Conservation (phyloP, 1,139 yeast species). For the Pichia sp. region DNA sequence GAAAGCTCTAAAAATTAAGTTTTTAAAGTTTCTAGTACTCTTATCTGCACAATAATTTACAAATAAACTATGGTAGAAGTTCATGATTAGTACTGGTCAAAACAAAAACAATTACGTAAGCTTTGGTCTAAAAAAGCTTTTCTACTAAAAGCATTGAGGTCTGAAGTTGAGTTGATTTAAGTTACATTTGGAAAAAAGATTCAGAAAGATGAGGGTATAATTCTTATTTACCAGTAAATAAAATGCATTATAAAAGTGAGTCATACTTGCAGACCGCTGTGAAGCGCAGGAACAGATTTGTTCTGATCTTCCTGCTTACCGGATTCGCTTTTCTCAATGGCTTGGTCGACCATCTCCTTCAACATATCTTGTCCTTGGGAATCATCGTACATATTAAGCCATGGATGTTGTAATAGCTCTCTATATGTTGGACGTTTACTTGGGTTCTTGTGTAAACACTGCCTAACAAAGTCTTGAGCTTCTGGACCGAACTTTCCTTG, state of each 20-base stretch:
- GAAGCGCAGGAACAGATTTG: constrained; percentile 11
- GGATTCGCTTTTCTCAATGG: constrained; percentile 8
- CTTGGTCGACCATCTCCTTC: constrained; percentile 33
- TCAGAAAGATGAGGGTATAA: constrained; percentile 1
- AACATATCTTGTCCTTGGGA: constrained; percentile 35
- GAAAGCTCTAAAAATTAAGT: too few relatives aligned
- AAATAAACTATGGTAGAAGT: too few relatives aligned
- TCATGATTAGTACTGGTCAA: too few relatives aligned
- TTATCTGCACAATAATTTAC: too few relatives aligned
- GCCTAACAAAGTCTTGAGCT: constrained; percentile 75
- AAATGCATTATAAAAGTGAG: neutral
- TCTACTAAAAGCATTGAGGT: too few relatives aligned
- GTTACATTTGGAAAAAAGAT: neutral
- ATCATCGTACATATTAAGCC: constrained; percentile 53
- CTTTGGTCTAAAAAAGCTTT: too few relatives aligned
- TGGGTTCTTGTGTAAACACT: constrained; percentile 80
- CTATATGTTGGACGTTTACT: constrained; percentile 79
- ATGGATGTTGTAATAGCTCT: constrained; percentile 70
- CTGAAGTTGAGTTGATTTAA: too few relatives aligned
- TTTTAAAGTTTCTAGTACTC: too few relatives aligned
- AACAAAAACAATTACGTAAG: too few relatives aligned
- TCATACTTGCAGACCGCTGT: constrained; percentile 12
- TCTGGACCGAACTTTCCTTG: constrained; percentile 55
- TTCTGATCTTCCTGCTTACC: constrained; percentile 3
- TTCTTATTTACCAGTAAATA: constrained; percentile 4